These are phyloP conservation scores for Beauveria asiatica DNA, from an alignment of 2,329 filamentous ascomycete species.

Conservation along the genomic window DNA sequence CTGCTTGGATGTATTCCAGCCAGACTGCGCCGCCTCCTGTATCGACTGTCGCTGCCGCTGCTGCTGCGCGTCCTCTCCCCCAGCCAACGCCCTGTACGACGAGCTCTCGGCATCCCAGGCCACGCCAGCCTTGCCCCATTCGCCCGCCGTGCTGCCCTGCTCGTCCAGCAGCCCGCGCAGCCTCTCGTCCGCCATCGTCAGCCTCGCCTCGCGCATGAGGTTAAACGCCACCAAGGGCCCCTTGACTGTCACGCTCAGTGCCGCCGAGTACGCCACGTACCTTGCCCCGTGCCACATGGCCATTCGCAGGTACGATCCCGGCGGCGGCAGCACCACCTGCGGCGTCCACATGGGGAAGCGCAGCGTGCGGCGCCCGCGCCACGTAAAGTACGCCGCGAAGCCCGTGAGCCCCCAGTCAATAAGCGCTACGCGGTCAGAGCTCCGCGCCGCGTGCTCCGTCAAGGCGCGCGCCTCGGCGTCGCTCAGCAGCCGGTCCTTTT, in stretches of 20 bases:
- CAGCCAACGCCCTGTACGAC: not conserved
- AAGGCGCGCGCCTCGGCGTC: constrained; percentile 30
- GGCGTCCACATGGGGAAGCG: constrained; percentile 34
- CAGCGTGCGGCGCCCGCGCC: constrained; percentile 23
- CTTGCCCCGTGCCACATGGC: constrained; percentile 29
- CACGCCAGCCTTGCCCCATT: not conserved
- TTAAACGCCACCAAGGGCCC: constrained; percentile 24
- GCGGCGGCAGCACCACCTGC: constrained; percentile 24
- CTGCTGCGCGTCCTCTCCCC: not conserved
- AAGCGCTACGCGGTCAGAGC: constrained; percentile 23
- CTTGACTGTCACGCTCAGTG: constrained; percentile 17
- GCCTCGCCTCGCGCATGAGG: constrained; percentile 13
- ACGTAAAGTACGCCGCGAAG: constrained; percentile 20
- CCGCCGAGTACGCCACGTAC: constrained; percentile 25
- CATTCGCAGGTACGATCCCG: constrained; percentile 20
- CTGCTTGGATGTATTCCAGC: constrained; percentile 5
- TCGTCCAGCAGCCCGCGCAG: not conserved
- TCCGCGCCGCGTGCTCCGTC: constrained; percentile 24
- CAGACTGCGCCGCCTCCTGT: constrained; percentile 15
- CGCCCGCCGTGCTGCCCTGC: not conserved
- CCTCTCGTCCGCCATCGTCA: not conserved
- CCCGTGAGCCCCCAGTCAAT: constrained; percentile 21
- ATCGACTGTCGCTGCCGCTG: constrained; percentile 5
- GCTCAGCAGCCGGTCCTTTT: constrained; percentile 23
- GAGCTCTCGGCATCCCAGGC: not conserved